A percentile compares a stretch with the other conserved stretches of the same genome.
phyloP scores from a whole-genome alignment of 192 early-diverging fungal species.

The Coemansia sp. region DNA sequence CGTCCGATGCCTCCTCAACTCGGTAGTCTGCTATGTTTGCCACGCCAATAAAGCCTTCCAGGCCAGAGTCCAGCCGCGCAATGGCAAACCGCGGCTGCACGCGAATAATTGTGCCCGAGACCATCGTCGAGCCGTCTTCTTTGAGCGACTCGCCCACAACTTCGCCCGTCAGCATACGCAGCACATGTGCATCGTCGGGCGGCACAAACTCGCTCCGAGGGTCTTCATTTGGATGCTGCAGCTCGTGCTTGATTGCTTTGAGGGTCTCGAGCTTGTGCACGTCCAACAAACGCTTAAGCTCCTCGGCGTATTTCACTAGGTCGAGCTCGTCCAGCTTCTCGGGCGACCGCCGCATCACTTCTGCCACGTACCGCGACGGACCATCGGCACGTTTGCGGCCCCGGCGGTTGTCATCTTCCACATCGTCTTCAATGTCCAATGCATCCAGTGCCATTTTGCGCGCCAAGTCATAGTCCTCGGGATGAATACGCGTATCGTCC shows the following conservation, averaged over 20 bases:
- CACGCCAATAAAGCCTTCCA: conserved; percentile 82
- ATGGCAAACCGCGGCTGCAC: conserved; percentile 76
- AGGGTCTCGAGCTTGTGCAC: conserved; percentile 81
- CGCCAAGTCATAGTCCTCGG: conserved; percentile 91
- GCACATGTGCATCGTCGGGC: conserved; percentile 61
- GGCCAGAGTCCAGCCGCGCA: conserved; percentile 70
- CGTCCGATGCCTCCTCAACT: conserved; percentile 59
- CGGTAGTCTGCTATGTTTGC: conserved; percentile 60
- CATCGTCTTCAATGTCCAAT: conserved; percentile 83
- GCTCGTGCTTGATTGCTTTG: conserved; percentile 82
- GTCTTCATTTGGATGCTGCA: conserved; percentile 80
- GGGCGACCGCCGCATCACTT: conserved; percentile 73
- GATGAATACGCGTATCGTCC: conserved; percentile 94
- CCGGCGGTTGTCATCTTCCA: conserved; percentile 62
- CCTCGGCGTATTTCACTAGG: conserved; percentile 87
- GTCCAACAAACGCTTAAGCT: conserved; percentile 70
- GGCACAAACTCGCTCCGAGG: conserved; percentile 61
- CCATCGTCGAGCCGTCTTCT: conserved; percentile 62
- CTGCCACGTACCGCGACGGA: conserved; percentile 75
- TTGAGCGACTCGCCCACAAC: conserved; percentile 63
- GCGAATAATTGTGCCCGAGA: conserved; percentile 67
- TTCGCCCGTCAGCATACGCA: conserved; percentile 87
- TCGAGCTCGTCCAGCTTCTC: conserved; percentile 83
- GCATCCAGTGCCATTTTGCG: conserved; percentile 97
- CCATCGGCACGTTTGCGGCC: conserved; percentile 14